phyloP scores from a whole-genome alignment of 129 eudicot species.

The Centella asiatica region DNA sequence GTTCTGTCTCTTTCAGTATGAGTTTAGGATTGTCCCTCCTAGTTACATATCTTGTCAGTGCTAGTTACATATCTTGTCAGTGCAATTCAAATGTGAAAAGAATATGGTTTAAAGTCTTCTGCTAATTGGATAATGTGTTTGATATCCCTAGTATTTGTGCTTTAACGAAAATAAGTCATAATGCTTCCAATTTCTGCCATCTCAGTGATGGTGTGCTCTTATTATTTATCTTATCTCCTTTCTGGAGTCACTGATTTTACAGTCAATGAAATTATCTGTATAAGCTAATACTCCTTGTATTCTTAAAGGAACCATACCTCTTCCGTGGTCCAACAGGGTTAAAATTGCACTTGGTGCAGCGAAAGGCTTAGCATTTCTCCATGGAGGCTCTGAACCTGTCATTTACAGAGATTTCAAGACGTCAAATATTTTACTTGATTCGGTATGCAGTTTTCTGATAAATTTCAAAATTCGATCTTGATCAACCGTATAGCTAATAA shows the following conservation, averaged over 20 bases:
- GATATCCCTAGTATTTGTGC: too few species aligned
- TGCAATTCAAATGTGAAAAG: not conserved
- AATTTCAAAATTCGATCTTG: not conserved
- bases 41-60: too few species aligned
- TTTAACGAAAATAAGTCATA: too few species aligned
- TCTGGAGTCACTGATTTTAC: too few species aligned
- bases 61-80: too few species aligned
- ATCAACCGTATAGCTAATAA: not conserved
- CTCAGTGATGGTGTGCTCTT: too few species aligned
- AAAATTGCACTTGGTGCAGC: slow-evolving; percentile 98
- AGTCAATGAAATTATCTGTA: not conserved
- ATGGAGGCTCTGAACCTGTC: slow-evolving; percentile 80
- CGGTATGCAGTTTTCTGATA: slow-evolving; percentile 35
- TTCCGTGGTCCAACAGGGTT: slow-evolving; percentile 87
- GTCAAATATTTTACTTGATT: slow-evolving; percentile 84
- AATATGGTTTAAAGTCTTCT: not conserved
- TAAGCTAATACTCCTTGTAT: slow-evolving; percentile 15
- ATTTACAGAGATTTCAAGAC: slow-evolving; percentile 96
- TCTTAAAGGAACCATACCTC: slow-evolving; percentile 81
- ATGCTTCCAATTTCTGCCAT: too few species aligned
- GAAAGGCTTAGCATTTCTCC: slow-evolving; percentile 88
- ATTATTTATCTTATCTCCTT: too few species aligned
- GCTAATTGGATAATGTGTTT: too few species aligned
- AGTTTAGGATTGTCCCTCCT: too few species aligned
- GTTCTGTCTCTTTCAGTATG: too few species aligned